Evolutionary conservation across 495 filamentous ascomycete genomes (phyloP), one percentile per base, ranked within the genome.

Genomic region (Aspergillus sclerotioniger): DNA sequence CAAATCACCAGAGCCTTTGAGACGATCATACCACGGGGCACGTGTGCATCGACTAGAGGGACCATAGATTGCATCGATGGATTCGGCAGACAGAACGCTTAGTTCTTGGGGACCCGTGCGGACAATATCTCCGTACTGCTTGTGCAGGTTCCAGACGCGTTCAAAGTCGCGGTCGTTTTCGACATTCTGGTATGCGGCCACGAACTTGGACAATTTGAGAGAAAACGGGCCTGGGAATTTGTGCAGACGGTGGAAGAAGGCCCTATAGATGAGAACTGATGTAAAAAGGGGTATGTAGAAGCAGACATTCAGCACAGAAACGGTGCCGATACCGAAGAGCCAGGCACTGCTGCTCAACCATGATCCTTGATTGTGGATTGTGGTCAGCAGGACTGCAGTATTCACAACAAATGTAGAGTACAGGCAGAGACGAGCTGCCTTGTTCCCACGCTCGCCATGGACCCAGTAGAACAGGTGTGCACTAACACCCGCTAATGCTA

Each of bases 121-220:
- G 17, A 46, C 44, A 16, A 46, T 21, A 21, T 46, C 44, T 17
- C 44, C 44, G 16, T 46, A 46, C 44, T 17, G 15, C 16, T 46
- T 46, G 44, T 46, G 44, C 4, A 46, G 44, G 20, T 46, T 21
- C 44, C 44, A 46, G n/a, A 46, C 25, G 44, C 44, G 44, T 7
- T 46, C 44, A 21, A 46, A 46, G 44, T 46, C 16, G 17, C 44
- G 44, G 7, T 19, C 44, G 9, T 46, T 46, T 46, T 21, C 44
- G 44, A 46, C 7, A 7, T 46, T 46, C 8, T 10, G 8, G 6
- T 46, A 46, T n/a, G 44, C 44, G 6, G n/a, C 16, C 1, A 13
- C 17, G 3, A 46, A 21, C 44, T 46, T 46, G 9, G 44, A 46
- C 1, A 46, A 3, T 7, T 46, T 46, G 17, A 46, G 17, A 3